These are phyloP conservation scores for Entonaema liquescens DNA, from an alignment of 495 filamentous ascomycete genomes.

Conservation along the genomic window DNA sequence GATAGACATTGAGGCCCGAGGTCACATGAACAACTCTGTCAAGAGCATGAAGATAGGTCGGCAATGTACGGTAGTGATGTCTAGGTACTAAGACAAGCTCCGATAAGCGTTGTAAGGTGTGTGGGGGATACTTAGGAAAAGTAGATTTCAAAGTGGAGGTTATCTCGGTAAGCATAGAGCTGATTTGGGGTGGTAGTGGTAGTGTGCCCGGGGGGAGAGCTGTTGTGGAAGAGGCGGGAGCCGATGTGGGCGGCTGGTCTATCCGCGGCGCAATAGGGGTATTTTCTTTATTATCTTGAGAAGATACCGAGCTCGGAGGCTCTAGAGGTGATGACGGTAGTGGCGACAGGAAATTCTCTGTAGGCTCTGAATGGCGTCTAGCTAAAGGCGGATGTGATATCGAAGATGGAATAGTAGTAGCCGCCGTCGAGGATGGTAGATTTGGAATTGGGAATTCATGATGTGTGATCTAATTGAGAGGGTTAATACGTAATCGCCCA, in stretches of 20 bases:
- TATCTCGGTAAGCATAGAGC: conserved; percentile 70
- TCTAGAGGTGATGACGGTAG: conserved; percentile 59
- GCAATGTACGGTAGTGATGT: conserved; percentile 79
- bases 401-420: conserved; percentile 48
- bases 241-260: conserved; percentile 27
- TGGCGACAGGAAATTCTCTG: conserved; percentile 62
- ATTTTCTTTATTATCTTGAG: conserved; percentile 62
- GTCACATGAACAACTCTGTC: conserved; percentile 93
- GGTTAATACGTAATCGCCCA: conserved; percentile 6
- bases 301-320: conserved; percentile 55
- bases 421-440: conserved; percentile 41
- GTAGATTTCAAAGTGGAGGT: conserved; percentile 69
- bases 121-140: conserved; percentile 81
- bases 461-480: conserved; percentile 47
- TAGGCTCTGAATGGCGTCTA: conserved; percentile 59
- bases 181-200: conserved; percentile 73
- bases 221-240: conserved; percentile 25
- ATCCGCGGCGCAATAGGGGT: conserved; percentile 43
- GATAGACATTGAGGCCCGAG: conserved; percentile 81
- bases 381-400: conserved; percentile 32
- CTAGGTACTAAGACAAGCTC: conserved; percentile 86
- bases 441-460: conserved; percentile 57
- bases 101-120: conserved; percentile 90
- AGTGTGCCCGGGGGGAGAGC: conserved; percentile 54
- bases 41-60: conserved; percentile 87